Conservation (phyloP, 371 early-diverging fungal species). For the Saksenaea vasiformis region DNA sequence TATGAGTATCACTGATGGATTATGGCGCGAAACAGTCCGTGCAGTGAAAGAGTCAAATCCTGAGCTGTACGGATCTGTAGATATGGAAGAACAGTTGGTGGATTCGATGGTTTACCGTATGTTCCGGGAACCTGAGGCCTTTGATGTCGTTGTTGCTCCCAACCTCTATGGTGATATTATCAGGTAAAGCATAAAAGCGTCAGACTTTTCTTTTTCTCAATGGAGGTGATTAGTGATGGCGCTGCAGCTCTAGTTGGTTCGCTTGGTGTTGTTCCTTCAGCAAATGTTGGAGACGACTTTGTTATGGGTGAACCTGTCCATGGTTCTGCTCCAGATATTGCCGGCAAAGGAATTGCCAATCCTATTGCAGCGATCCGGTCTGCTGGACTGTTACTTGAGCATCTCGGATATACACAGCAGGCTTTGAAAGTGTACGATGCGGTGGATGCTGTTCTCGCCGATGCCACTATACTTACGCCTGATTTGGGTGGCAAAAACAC, state of each 20-base stretch:
- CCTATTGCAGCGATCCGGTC: conserved; percentile 93
- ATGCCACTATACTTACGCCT: conserved; percentile 73
- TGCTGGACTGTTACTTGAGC: conserved; percentile 86
- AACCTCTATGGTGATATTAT: conserved; percentile 97
- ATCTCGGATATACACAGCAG: conserved; percentile 73
- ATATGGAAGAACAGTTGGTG: conserved; percentile 92
- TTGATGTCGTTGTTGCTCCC: conserved; percentile 94
- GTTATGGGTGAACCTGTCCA: conserved; percentile 96
- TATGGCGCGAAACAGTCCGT: conserved; percentile 90
- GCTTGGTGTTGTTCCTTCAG: conserved; percentile 92
- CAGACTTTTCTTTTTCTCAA: neutral
- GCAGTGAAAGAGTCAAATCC: conserved; percentile 70
- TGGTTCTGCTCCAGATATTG: conserved; percentile 96
- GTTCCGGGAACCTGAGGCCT: conserved; percentile 93
- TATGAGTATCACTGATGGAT: conserved; percentile 88
- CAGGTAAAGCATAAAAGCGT: conserved; percentile 42
- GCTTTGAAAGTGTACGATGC: conserved; percentile 83
- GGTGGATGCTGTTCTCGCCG: conserved; percentile 79
- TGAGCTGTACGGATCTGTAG: conserved; percentile 58
- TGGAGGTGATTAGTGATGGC: conserved; percentile 68
- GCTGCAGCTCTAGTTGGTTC: conserved; percentile 95
- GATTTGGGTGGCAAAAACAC: conserved; percentile 91
- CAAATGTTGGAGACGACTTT: conserved; percentile 92
- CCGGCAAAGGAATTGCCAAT: conserved; percentile 93
- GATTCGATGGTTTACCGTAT: conserved; percentile 97